These are phyloP conservation scores for Mycena capillaripes DNA, from an alignment of 768 basidiomycete genomes.

Conservation along the genomic window DNA sequence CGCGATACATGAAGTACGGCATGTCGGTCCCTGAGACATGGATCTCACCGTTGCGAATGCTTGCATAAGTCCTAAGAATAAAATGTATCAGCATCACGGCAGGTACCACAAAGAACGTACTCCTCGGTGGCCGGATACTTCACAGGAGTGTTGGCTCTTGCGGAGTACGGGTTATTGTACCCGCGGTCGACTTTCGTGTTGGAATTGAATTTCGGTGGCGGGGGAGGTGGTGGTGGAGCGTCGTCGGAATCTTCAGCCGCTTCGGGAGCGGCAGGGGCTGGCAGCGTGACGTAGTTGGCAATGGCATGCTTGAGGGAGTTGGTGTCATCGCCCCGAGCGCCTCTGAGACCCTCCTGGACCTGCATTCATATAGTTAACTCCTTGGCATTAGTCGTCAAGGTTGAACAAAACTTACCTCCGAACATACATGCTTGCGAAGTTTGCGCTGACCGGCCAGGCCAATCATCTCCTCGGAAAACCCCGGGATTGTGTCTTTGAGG, in stretches of 20 bases:
- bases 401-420: too few relatives aligned
- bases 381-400: too few relatives aligned
- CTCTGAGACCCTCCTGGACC: neutral
- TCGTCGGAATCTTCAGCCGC: too few relatives aligned
- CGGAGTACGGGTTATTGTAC: neutral
- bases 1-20: neutral
- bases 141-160: neutral
- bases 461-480: neutral
- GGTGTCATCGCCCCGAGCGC: slow-evolving; percentile 5
- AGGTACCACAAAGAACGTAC: neutral
- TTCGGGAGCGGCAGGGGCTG: too few relatives aligned
- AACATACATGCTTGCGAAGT: neutral
- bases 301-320: neutral
- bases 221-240: too few relatives aligned
- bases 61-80: neutral
- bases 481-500: neutral
- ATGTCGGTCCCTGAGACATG: neutral
- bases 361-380: too few relatives aligned
- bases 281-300: neutral
- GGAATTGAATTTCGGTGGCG: neutral
- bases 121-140: neutral
- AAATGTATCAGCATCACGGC: too few relatives aligned
- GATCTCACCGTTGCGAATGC: neutral
- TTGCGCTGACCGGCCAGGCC: neutral
- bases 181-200: neutral